Base-by-base conservation (phyloP, 441 rosid species). In the Euphorbia celastroides region DNA sequence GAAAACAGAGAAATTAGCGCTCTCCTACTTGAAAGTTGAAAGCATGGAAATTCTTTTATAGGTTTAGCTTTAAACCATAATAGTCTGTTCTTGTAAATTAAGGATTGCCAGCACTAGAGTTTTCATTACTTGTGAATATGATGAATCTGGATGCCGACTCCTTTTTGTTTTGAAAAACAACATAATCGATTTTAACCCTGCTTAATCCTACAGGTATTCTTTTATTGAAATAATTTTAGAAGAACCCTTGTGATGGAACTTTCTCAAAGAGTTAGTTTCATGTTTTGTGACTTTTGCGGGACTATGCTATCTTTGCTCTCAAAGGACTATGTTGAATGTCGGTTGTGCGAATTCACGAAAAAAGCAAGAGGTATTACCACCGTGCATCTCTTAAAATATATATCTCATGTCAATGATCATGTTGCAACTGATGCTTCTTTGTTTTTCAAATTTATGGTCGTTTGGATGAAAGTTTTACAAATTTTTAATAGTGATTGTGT, bases 231-330 rank as follows among this genome's bases (percentile, higher is more conserved):
- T 14, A 50, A 25, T 50, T 17, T 17, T 19, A 50, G 55, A 50
- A 46, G 55, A n/a, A 25, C 23, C 55, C n/a, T 19, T 50, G 23
- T 31, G 57, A 83, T 81, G 87, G 79, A 72, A 22, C 66, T 26
- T 61, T 51, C 81, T 64, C 67, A 57, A 34, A 78, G 69, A 27
- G 79, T 78, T 12, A 79, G 77, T 57, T 87, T 87, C 74, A 65
- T 84, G 79, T 87, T 87, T 75, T 87, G 89, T 63, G 78, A 66
- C 56, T 65, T 78, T 32, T 87, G 92, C 60, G 89, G 92, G 56
- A 81, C 86, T 17, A 79, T 80, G 82, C 74, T 87, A 36, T 42
- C 51, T 51, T 62, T 80, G 46, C 58, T 50, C 7, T 71, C 81
- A 2, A 19, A 41, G 16, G 68, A 78, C 60, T 66, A 51, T 52